Percentiles rank a stretch among this genome's conserved stretches.
These are phyloP conservation scores for Emmonsiellopsis sp. DNA, from an alignment of 2,329 filamentous ascomycete species.

Conservation along the genomic window DNA sequence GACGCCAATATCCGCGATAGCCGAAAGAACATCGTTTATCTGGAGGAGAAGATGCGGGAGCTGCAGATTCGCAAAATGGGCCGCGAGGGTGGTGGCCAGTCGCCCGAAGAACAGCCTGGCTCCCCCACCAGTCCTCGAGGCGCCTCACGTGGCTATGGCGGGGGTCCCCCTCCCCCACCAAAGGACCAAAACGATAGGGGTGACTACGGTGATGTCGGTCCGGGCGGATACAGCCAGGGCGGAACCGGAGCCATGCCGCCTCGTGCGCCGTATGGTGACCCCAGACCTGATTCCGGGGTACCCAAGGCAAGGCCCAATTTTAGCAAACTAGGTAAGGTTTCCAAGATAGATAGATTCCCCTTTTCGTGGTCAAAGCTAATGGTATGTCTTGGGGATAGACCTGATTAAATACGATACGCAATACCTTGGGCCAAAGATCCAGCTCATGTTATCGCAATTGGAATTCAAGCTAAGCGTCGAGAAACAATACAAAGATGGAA, in stretches of 20 bases:
- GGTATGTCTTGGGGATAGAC: constrained; percentile 46
- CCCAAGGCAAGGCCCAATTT: constrained; percentile 80
- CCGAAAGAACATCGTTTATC: constrained; percentile 85
- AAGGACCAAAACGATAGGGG: constrained; percentile 57
- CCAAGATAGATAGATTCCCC: background rate
- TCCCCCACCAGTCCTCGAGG: constrained; percentile 41
- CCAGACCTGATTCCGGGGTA: constrained; percentile 56
- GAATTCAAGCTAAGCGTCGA: constrained; percentile 99
- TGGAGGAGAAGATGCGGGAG: constrained; percentile 85
- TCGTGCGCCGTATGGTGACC: constrained; percentile 67
- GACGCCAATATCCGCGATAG: constrained; percentile 93
- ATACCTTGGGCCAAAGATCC: constrained; percentile 90
- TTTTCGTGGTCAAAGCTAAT: background rate
- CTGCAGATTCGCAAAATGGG: constrained; percentile 72
- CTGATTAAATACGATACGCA: constrained; percentile 97
- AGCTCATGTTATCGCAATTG: constrained; percentile 96
- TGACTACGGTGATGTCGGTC: constrained; percentile 52
- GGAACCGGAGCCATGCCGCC: constrained; percentile 71
- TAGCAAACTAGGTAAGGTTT: constrained; percentile 76
- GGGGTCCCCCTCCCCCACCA: constrained; percentile 52
- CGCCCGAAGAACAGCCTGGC: constrained; percentile 9
- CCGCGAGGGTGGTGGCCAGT: constrained; percentile 30
- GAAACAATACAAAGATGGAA: constrained; percentile 96
- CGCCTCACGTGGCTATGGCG: constrained; percentile 31
- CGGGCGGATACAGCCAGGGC: constrained; percentile 48